Evolutionary conservation across 2,329 filamentous ascomycete species (phyloP), one percentile per base, ranked within the genome.

Genomic region (Clarireedia homoeocarpa): DNA sequence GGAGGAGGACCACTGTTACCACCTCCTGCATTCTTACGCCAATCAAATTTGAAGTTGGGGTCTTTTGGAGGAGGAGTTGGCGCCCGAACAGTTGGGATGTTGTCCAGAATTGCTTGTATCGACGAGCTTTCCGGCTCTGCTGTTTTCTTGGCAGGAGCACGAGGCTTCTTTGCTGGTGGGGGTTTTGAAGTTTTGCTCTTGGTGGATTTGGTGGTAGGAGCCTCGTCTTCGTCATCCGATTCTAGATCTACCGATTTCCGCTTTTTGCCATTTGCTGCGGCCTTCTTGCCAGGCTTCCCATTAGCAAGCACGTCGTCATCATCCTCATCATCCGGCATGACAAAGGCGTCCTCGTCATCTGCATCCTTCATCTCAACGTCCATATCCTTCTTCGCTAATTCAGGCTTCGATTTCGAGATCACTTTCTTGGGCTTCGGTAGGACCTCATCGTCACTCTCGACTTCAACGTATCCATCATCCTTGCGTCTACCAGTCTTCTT

Each of bases 91-190:
- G 83, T 89, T 5, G 90, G 88, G 58, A 99, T 92, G 63, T 84
- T 89, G 68, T 95, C 86, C 34, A 97, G 81, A 47, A 99, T 96
- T 49, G 86, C 83, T 70, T 95, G 84, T 20, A 95, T 83, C 23
- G 82, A 79, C 15, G 85, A 78, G 66, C 83, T 85, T 65, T 95
- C 90, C 2, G 80, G 72, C 6, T 77, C 76, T 3, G 83, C 80
- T 3, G 80, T 77, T 69, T 90, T 88, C 70, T 88, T 82, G 7
- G 65, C 59, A 14, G 68, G 61, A 30, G 68, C 62, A 47, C 66
- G 64, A 20, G 67, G 56, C 58, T 71, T 72, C 61, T 69, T 70
- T 23, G 64, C 63, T 26, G 65, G 61, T 17, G 67, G 64, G 51
- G 65, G 68, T 56, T 69, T 69, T 23, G 63, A 59, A 10, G 63